Evolutionary conservation across 306 rosid genomes (phyloP), one percentile per base, ranked within the genome.

Genomic region (Echinosophora koreensis): DNA sequence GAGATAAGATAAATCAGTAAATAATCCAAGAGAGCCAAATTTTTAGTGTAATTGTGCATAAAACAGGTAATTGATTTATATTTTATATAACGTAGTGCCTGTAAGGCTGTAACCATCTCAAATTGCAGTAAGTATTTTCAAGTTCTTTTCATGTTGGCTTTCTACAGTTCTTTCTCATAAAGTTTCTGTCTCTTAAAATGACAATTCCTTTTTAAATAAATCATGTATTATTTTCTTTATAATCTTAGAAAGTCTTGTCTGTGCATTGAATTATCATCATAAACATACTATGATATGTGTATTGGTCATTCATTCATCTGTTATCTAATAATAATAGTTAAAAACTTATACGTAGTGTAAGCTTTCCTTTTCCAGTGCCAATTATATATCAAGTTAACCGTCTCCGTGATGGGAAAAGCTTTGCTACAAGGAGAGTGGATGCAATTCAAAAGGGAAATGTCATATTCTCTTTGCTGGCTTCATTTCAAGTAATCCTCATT

Each of bases 341-440:
- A 68, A 32, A 34, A 11, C 2, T 5, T 58, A 41, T 54, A 76
- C 66, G 0, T 8, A 5, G 3, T 79, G 14, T 51, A 22, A 73
- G 56, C 17, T 70, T 71, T 77, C 57, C 56, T 77, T 78, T 80
- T 87, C 77, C 88, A 95, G 98, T 89, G 61, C 98, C 98, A 56
- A 95, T 95, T 77, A 75, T 92, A 80, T 95, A 95, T 84, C 89
- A 74, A 84, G 98, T 89, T 82, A 38, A 77, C 27, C 87, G 97
- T 44, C 14, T 92, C 27, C 97, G 97, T 74, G 97, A 95, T 49
- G 98, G 98, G 52, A 92, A 87, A 81, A 95, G 97, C 85, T 95
- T 95, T 84, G 97, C 97, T 65, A 92, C 93, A n/a, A 88, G 98
- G 75, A 87, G 77, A 87, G 98, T 95, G 58, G 93, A 95, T 67